These are phyloP conservation scores for Cryptococcus sp. DNA, from an alignment of 1,284 basidiomycete species.

Conservation along the genomic window DNA sequence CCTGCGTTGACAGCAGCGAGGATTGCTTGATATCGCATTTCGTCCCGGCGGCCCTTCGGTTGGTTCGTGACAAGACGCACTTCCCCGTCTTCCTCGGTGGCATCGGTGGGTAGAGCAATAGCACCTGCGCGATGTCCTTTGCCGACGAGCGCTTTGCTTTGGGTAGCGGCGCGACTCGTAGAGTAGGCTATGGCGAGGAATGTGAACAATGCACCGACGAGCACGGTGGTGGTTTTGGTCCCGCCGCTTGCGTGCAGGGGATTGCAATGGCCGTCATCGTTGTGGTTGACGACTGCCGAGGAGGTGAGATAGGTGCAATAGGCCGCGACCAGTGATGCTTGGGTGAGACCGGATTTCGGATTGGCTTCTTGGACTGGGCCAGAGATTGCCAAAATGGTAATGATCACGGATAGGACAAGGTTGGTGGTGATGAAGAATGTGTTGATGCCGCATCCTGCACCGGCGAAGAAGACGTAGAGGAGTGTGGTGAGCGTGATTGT, in stretches of 20 bases:
- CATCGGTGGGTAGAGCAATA: constrained; percentile 64
- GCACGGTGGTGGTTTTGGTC: constrained; percentile 83
- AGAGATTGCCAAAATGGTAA: constrained; percentile 81
- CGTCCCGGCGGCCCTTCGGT: constrained; percentile 75
- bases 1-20: constrained; percentile 95
- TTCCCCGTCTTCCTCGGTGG: constrained; percentile 56
- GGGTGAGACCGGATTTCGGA: constrained; percentile 90
- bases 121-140: constrained; percentile 57
- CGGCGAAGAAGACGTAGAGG: constrained; percentile 89
- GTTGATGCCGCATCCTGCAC: constrained; percentile 83
- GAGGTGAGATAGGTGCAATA: constrained; percentile 97
- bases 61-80: constrained; percentile 78
- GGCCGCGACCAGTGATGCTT: constrained; percentile 92
- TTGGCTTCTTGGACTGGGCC: constrained; percentile 90
- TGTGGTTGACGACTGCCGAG: constrained; percentile 91
- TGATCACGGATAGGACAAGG: constrained; percentile 73
- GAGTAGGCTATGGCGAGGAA: constrained; percentile 98
- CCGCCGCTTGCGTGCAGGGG: constrained; percentile 65
- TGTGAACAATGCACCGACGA: constrained; percentile 92
- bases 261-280: constrained; percentile 78
- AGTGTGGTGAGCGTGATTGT: constrained; percentile 82
- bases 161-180: constrained; percentile 92
- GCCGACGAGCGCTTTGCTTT: constrained; percentile 85
- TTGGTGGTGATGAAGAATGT: constrained; percentile 93
- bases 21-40: constrained; percentile 90